Percentiles rank a stretch among this genome's conserved stretches.
phyloP scores from a whole-genome alignment of 768 basidiomycete genomes.

The Naganishia vaughanmartiniae region DNA sequence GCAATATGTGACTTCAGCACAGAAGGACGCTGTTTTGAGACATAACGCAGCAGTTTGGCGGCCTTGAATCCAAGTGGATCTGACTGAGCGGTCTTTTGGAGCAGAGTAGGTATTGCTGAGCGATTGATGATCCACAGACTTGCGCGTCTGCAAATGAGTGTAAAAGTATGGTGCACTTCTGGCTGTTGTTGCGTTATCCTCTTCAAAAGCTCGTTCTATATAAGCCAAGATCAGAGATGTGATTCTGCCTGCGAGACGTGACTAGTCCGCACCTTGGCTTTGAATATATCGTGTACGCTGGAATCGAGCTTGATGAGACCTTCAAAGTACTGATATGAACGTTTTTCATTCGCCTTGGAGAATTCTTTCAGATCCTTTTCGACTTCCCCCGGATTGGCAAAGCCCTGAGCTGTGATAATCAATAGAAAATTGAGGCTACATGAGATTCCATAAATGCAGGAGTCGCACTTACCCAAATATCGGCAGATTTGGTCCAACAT shows the following conservation, averaged over 20 bases:
- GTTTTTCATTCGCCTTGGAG: conserved; percentile 78
- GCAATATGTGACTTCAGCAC: conserved; percentile 71
- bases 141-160: conserved; percentile 65
- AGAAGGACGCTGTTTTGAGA: conserved; percentile 73
- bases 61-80: conserved; percentile 34
- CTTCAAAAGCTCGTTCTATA: conserved; percentile 72
- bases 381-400: conserved; percentile 67
- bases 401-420: not conserved
- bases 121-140: conserved; percentile 75
- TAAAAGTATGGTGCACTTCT: conserved; percentile 66
- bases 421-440: not conserved
- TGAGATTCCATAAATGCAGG: too few relatives aligned
- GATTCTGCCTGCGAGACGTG: not conserved
- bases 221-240: not conserved
- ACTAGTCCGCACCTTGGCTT: conserved; percentile 56
- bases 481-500: conserved; percentile 61
- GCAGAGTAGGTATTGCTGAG: conserved; percentile 75
- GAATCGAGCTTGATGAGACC: conserved; percentile 79
- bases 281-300: conserved; percentile 74
- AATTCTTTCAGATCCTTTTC: conserved; percentile 75
- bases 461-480: conserved; percentile 59
- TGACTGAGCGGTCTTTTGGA: conserved; percentile 58
- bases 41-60: conserved; percentile 50
- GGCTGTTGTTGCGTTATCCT: conserved; percentile 70
- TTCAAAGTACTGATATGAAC: conserved; percentile 79